Base-by-base conservation (phyloP, 305 asterid genomes). In the Ilex paraguariensis region DNA sequence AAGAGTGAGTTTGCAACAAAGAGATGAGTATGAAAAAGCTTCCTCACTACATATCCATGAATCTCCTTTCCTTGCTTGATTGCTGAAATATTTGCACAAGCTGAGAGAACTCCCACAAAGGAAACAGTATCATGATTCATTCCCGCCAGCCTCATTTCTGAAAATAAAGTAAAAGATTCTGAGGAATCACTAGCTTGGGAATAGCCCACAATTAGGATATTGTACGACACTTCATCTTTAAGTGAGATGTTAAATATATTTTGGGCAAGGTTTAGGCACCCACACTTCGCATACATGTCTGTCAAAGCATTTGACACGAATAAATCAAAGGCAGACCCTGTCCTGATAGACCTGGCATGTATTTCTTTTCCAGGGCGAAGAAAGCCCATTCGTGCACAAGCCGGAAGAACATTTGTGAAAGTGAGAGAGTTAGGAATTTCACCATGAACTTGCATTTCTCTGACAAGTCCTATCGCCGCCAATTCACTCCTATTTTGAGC, bases 241-340 rank as follows among this genome's bases (percentile, higher is more conserved):
- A 56, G 70, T n/a, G 95, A 87, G 17, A 46, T 60, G 32, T 63
- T 61, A 51, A 88, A 88, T 48, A 82, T 59, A 46, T 71, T 77
- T 65, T 68, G 72, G 64, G 97, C 95, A 70, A 82, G 81, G 66
- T 76, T 74, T 60, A 89, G 72, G 46, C 69, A 72, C 45, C 85
- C 82, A 63, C 97, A 79, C 64, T 88, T 91, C 31, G 79, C 88
- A 70, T 91, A 88, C 95, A 81, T 83, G 71, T 88, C 95, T 2
- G 83, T 82, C 52, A 91, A 69, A 64, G 97, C 95, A 71, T 91
- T 87, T 31, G 95, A 91, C 71, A 91, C 78, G 48, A 77, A 85
- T 62, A 83, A 63, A 62, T 85, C 95, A 52, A 52, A 63, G 10
- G 62, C 73, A 11, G 66, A 78, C 14, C 79, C 78, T 4, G 40